Percentiles rank a stretch among this genome's conserved stretches.
Conservation (phyloP, 345 rosid genomes). For the Eucalyptus polyanthemos region DNA sequence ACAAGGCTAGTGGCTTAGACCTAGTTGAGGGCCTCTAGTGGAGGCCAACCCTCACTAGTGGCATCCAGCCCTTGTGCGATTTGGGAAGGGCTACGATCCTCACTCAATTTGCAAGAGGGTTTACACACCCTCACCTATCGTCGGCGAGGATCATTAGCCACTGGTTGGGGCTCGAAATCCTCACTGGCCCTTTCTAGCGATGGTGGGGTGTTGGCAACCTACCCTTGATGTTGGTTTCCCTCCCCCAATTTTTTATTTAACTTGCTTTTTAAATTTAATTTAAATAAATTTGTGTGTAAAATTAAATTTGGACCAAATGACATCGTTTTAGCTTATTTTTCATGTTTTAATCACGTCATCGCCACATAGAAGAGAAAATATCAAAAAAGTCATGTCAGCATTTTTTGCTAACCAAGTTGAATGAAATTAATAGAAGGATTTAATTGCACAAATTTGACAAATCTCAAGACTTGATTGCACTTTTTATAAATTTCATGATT, state of each 20-base stretch:
- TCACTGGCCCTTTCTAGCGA: not conserved
- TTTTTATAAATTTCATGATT: no score
- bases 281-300: not conserved
- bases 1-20: no score
- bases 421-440: not conserved
- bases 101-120: no score
- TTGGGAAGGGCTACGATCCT: no score
- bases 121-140: no score
- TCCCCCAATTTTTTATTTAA: no score
- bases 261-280: no score
- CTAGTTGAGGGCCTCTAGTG: no score
- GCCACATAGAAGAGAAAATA: not conserved
- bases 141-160: no score
- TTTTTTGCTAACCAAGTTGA: not conserved
- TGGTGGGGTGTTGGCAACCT: not conserved
- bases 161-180: rapidly evolving
- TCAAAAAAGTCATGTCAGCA: not conserved
- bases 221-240: not conserved
- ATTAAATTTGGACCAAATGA: not conserved
- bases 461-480: not conserved
- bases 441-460: not conserved
- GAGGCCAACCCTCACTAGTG: no score
- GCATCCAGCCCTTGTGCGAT: rapidly evolving
- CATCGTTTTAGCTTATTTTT: not conserved
- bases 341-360: not conserved